A percentile compares a stretch with the other conserved stretches of the same genome.
These are phyloP conservation scores for Lactuca saligna DNA, from an alignment of 129 eudicot genomes.

Conservation along the genomic window DNA sequence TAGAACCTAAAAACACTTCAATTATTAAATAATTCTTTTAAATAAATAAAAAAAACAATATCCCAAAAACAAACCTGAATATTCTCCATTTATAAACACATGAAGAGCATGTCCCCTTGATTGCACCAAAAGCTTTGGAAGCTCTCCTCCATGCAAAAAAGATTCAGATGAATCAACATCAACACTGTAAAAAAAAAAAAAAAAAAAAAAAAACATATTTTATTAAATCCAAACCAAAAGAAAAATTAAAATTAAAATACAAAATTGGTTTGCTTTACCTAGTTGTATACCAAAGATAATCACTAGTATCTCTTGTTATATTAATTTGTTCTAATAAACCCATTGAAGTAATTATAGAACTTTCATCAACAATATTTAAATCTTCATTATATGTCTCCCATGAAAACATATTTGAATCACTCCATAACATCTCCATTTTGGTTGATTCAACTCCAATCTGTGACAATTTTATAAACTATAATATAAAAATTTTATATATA, in stretches of 20 bases:
- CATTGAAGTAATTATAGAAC: slow-evolving; percentile 46
- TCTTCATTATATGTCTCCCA: slow-evolving; percentile 96
- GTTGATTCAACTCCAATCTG: slow-evolving; percentile 89
- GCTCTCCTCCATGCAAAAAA: slow-evolving; percentile 71
- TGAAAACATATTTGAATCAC: slow-evolving; percentile 51
- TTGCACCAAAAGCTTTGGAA: slow-evolving; percentile 72
- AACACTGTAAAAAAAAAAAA: slow-evolving; percentile 45
- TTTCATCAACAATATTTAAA: slow-evolving; percentile 57
- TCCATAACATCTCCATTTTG: slow-evolving; percentile 63
- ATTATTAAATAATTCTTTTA: background rate
- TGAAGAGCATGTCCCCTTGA: slow-evolving; percentile 89
- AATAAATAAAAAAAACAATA: background rate
- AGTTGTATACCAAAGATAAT: slow-evolving; percentile 90
- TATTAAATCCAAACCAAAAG: background rate
- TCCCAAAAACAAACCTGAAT: slow-evolving; percentile 52
- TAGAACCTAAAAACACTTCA: slow-evolving; percentile 56
- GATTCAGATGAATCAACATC: slow-evolving; percentile 77
- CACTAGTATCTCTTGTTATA: slow-evolving; percentile 81
- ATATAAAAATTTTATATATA: background rate
- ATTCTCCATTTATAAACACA: slow-evolving; percentile 81
- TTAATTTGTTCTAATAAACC: slow-evolving; percentile 95
- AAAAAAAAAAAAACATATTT: background rate
- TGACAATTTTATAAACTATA: background rate
- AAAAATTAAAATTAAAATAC: background rate
- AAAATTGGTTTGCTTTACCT: slow-evolving; percentile 56